Evolutionary conservation across 192 early-diverging fungal species (phyloP), one percentile per base, ranked within the genome.

Genomic region (Coemansia sp.): DNA sequence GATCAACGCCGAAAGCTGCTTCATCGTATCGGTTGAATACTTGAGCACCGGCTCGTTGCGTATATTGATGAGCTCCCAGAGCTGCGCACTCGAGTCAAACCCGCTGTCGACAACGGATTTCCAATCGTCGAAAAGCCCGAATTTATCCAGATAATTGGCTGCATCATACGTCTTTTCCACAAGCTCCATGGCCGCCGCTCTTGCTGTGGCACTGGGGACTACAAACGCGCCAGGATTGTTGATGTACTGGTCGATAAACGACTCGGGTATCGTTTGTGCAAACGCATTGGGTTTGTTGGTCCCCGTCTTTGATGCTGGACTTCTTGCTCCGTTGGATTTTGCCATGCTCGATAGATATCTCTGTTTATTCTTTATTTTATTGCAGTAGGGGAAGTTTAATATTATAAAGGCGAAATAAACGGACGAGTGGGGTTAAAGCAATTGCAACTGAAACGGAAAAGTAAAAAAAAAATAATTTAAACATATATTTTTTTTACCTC

Each of bases 41-140:
- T 84, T 79, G 20, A 92, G 71, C 61, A 95, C 87, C 0, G 91
- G 90, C 58, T 85, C 83, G 67, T 95, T 95, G 58, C 90, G 89
- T 67, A 94, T 77, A 59, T 87, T 86, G 49, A 98, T 83, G 69
- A 95, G 90, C 74, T 94, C 91, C 95, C 95, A 98, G 49, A 98
- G 87, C 83, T 95, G 94, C 59, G 90, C 86, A 50, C 85, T 64
- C 14, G 61, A 46, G 54, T 75, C 74, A 49, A 81, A 81, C 18
- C 79, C 79, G 34, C 72, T 81, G 14, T 58, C 61, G 0, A 55
- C 20, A 0, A 74, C 72, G 1, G 71, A 54, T 30, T 47, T 63
- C 77, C 71, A 74, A 56, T 69, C 68, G 42, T 79, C 76, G n/a
- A 69, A 79, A 1, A 79, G 60, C 1, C 76, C 76, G 60, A 73